Evolutionary conservation across 139 green algal genomes (phyloP), one percentile per base, ranked within the genome.

Genomic region (Ettlia oleoabundans): DNA sequence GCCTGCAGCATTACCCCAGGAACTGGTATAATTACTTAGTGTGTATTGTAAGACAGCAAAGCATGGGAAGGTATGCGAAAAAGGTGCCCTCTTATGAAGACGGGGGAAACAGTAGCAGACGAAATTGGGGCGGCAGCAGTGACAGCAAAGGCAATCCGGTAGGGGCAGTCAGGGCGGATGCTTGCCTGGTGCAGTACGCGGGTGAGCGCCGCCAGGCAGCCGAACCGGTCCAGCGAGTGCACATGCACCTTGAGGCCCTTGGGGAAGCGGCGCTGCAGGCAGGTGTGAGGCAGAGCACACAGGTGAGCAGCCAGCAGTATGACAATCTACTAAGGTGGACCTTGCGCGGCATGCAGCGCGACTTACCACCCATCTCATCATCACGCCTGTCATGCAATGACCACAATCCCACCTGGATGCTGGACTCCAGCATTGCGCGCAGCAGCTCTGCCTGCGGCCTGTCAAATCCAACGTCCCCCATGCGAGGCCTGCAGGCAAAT

Each of bases 341-440:
- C n/a, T n/a, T n/a, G n/a, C n/a, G n/a, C n/a, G n/a, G n/a, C n/a
- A n/a, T n/a, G n/a, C n/a, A n/a, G n/a, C n/a, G n/a, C n/a, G n/a
- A n/a, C n/a, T n/a, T n/a, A n/a, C n/a, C n/a, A n/a, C n/a, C n/a
- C n/a, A n/a, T n/a, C n/a, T n/a, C n/a, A n/a, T n/a, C n/a, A n/a
- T n/a, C n/a, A n/a, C n/a, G n/a, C n/a, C n/a, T n/a, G 55, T 65
- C 55, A 28, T 65, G 55, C 55, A 65, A 22, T 65, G 47, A 58
- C 10, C 47, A 15, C 4, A 18, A 4, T 3, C 51, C 18, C 51
- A 79, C 72, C 88, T 94, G 86, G 51, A 98, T 94, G 38, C 91
- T 91, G 15, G 87, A 88, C 82, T 92, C 85, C 47, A 98, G 82
- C 90, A 96, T 93, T 66, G 86, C 88, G 26, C 86, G 85, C 80